Base-by-base conservation (phyloP, 805 yeast genomes). In the Yamadazyma nakazawae region DNA sequence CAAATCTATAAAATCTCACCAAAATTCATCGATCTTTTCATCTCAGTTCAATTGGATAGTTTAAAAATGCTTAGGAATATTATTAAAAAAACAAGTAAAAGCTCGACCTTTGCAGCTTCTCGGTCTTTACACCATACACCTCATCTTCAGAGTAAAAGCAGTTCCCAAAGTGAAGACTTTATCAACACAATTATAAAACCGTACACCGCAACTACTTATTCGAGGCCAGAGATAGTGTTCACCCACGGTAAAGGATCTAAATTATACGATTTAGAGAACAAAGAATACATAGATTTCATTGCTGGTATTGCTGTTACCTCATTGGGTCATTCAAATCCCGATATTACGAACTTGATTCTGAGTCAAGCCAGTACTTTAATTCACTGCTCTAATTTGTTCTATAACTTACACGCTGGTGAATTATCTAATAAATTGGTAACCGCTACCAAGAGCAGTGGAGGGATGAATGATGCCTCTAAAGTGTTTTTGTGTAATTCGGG, bases 261-360 rank as follows among this genome's bases (percentile, higher is more conserved):
- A 45, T 63, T 94, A 45, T 90, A 83, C 74, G 99, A 94, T 64
- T 66, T 85, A 41, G 89, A 88, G 56, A 85, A 85, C 50, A 75
- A 80, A 34, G 77, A 84, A 61, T 94, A 84, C 60, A 75, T 94
- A 42, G 99, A 94, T 62, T 92, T 94, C 67, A 84, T 92, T 1
- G 90, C 97, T 1, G 99, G 99, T 44, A 92, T 94, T 55, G 98
- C 99, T 0, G 99, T 94, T 13, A 92, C 96, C n/a, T 84, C 88
- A 0, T 72, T 94, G 52, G 99, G 99, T 2, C 98, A 94, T 61
- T 73, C 90, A 21, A 78, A 94, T 56, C 81, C 82, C 3, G 84
- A 82, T 51, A 77, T 94, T 32, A 78, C 96, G 6, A 70, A 84
- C 45, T 79, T 94, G 50, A 63, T 90, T 51, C 65, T 68, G 47